phyloP scores from a whole-genome alignment of 352 stramenopile species.

The Phytophthora constricta region DNA sequence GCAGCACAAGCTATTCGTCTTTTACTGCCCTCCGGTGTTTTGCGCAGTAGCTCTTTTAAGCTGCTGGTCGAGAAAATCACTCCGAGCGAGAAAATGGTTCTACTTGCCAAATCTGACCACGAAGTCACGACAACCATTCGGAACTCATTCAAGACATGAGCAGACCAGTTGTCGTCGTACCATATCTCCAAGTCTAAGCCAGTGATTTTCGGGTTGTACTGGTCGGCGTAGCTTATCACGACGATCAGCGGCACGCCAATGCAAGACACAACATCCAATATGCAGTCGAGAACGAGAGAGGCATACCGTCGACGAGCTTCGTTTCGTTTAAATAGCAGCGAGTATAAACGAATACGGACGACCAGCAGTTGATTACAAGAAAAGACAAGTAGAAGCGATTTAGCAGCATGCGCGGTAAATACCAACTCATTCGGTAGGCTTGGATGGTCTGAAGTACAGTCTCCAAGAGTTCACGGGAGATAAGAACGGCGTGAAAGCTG shows the following conservation, averaged over 20 bases:
- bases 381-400: slow-evolving; percentile 39
- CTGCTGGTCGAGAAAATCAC: slow-evolving; percentile 25
- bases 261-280: slow-evolving; percentile 28
- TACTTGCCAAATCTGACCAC: slow-evolving; percentile 30
- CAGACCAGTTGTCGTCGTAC: slow-evolving; percentile 37
- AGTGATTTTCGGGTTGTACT: slow-evolving; percentile 20
- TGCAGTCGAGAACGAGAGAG: slow-evolving; percentile 25
- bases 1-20: slow-evolving; percentile 17
- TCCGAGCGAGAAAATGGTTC: slow-evolving; percentile 29
- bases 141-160: slow-evolving; percentile 34
- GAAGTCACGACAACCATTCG: slow-evolving; percentile 38
- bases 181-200: slow-evolving; percentile 24
- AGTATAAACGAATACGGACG: slow-evolving; percentile 31
- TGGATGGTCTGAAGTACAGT: slow-evolving; percentile 30
- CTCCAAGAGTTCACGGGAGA: slow-evolving; percentile 31
- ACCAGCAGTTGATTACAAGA: slow-evolving; percentile 39
- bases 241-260: slow-evolving; percentile 28
- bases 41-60: slow-evolving; percentile 31
- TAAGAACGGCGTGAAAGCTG: slow-evolving; percentile 31
- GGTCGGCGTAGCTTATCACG: slow-evolving; percentile 20
- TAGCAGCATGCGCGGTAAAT: slow-evolving; percentile 30
- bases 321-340: slow-evolving; percentile 14
- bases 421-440: slow-evolving; percentile 37
- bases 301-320: slow-evolving; percentile 24
- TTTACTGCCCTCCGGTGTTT: background rate